These are phyloP conservation scores for Penicillium crustosum DNA, from an alignment of 2,329 filamentous ascomycete genomes.

Conservation along the genomic window DNA sequence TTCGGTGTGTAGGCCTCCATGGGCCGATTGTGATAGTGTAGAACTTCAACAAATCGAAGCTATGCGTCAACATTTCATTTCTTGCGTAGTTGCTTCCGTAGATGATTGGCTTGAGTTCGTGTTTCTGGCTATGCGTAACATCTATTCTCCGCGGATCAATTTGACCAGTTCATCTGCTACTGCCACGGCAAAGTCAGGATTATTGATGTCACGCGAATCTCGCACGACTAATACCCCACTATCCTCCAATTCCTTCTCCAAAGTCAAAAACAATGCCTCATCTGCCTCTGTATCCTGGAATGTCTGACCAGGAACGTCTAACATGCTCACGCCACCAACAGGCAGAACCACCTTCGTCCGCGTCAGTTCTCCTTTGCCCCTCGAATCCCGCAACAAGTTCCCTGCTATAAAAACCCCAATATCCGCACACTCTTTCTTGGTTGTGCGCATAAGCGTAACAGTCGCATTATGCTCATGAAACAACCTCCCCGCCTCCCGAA, in stretches of 20 bases:
- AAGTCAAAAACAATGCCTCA: conserved; percentile 46
- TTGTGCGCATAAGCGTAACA: conserved; percentile 67
- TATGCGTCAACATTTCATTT: conserved; percentile 9
- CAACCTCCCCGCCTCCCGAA: conserved; percentile 22
- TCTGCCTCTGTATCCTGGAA: conserved; percentile 56
- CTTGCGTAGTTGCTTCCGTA: not conserved
- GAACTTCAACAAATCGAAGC: conserved; percentile 14
- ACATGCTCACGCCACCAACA: conserved; percentile 59
- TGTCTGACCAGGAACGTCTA: conserved; percentile 54
- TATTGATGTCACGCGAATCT: conserved; percentile 41
- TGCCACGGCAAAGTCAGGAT: conserved; percentile 29
- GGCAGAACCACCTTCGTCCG: conserved; percentile 56
- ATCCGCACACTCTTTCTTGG: conserved; percentile 53
- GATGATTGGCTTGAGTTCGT: not conserved
- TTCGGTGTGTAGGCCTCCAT: conserved; percentile 16
- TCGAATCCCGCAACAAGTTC: conserved; percentile 50
- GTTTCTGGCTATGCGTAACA: not conserved
- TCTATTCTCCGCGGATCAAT: conserved; percentile 14
- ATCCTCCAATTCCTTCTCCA: conserved; percentile 51
- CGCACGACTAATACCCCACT: conserved; percentile 53
- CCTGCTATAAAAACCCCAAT: conserved; percentile 58
- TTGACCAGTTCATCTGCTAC: conserved; percentile 26
- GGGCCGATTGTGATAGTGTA: conserved; percentile 16
- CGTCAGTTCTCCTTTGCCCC: conserved; percentile 29
- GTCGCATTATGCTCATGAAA: conserved; percentile 66